These are phyloP conservation scores for Coemansia erecta DNA, from an alignment of 192 early-diverging fungal species.

Conservation along the genomic window DNA sequence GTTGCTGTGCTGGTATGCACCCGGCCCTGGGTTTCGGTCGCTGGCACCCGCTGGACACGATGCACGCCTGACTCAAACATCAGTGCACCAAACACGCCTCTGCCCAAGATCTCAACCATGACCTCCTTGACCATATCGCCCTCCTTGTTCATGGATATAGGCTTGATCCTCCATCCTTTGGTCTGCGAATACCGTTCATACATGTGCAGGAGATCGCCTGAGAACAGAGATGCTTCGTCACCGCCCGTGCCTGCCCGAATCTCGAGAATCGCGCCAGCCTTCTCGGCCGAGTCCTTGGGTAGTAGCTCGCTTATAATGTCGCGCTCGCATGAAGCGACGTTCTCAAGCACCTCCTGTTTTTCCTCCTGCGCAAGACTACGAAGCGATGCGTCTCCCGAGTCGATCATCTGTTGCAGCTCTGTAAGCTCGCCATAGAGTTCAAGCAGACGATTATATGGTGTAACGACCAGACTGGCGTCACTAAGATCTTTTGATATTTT, in stretches of 20 bases:
- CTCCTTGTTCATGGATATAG: conserved; percentile 41
- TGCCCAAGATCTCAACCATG: conserved; percentile 63
- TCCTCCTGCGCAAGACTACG: conserved; percentile 65
- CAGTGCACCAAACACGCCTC: conserved; percentile 68
- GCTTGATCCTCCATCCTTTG: conserved; percentile 65
- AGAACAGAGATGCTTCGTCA: conserved; percentile 75
- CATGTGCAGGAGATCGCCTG: conserved; percentile 68
- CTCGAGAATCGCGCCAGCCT: conserved; percentile 69
- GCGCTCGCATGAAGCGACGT: conserved; percentile 49
- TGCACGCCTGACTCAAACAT: conserved; percentile 84
- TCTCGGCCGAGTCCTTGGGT: conserved; percentile 68
- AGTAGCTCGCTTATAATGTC: conserved; percentile 60
- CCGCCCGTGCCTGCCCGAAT: conserved; percentile 77
- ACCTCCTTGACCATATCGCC: conserved; percentile 57
- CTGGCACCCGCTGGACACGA: conserved; percentile 78
- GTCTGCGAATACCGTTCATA: conserved; percentile 67
- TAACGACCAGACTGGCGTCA: conserved; percentile 23
- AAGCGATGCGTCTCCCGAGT: conserved; percentile 31
- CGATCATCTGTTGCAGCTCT: conserved; percentile 47
- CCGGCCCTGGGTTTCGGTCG: conserved; percentile 73
- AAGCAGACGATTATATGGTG: conserved; percentile 30
- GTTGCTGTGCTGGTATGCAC: conserved; percentile 78
- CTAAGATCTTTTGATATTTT: conserved; percentile 49
- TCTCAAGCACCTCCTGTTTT: conserved; percentile 39
- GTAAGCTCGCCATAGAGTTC: conserved; percentile 37